Evolutionary conservation across 306 rosid species (phyloP).

Genomic region (Cucumis cinereus): DNA sequence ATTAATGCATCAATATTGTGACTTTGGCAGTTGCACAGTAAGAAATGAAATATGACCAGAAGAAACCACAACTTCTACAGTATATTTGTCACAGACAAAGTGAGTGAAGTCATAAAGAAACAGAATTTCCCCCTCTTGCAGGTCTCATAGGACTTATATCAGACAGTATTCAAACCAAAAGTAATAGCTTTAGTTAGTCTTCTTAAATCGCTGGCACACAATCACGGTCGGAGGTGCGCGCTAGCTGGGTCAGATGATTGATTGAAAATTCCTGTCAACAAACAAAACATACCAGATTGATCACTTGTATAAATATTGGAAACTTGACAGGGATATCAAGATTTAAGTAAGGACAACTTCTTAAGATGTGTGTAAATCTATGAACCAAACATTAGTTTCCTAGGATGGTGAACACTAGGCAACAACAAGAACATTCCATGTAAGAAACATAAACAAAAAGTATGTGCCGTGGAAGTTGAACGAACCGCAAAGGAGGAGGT

Average conservation of each 20-base stretch:
- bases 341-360: neutral
- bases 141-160: neutral
- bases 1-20: constrained; percentile 1
- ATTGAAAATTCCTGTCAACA: constrained; percentile 18
- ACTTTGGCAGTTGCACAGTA: neutral
- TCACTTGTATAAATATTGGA: neutral
- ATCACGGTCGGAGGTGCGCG: constrained; percentile 10
- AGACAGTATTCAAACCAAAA: neutral
- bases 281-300: neutral
- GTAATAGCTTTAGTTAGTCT: neutral
- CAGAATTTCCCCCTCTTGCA: constrained; percentile 3
- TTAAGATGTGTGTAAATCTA: neutral
- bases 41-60: neutral
- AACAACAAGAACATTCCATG: neutral
- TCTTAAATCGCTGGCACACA: neutral
- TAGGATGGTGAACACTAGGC: neutral
- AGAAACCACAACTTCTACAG: constrained; percentile 15
- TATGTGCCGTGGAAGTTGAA: constrained; percentile 4
- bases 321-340: neutral
- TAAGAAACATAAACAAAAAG: neutral
- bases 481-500: constrained; percentile 60
- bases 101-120: neutral
- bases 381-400: neutral
- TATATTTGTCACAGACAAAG: constrained; percentile 1
- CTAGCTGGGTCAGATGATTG: constrained; percentile 11